These are phyloP conservation scores for Trichoderma sp. DNA, from an alignment of 2,329 filamentous ascomycete species.

Conservation along the genomic window DNA sequence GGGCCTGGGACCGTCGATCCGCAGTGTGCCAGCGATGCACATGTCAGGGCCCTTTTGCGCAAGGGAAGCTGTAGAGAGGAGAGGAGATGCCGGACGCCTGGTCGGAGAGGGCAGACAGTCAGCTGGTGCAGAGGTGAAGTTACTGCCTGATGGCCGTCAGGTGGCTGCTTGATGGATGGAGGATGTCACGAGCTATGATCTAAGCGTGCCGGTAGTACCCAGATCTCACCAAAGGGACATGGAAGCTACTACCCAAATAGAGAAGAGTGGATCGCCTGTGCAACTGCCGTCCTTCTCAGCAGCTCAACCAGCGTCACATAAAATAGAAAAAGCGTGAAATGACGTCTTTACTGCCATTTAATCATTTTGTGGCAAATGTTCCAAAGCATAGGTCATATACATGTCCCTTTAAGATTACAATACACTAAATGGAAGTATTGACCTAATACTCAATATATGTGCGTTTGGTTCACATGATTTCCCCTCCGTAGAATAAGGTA, in stretches of 20 bases:
- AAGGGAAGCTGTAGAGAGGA: not conserved
- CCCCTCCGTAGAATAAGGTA: not conserved
- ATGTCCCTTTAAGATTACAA: no score
- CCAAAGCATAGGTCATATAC: no score
- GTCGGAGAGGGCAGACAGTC: not conserved
- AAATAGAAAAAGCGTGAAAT: no score
- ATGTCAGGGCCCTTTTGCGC: constrained; percentile 5
- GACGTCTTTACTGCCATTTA: no score
- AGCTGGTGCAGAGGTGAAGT: constrained; percentile 2
- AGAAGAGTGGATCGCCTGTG: not conserved
- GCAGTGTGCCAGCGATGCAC: constrained; percentile 6
- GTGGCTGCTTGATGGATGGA: constrained; percentile 16
- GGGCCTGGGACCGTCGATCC: not conserved
- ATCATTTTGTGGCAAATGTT: no score
- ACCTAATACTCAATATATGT: no score
- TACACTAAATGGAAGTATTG: no score
- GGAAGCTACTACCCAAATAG: constrained; percentile 10
- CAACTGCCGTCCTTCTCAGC: not conserved
- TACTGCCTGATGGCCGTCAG: constrained; percentile 19
- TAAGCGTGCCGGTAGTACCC: constrained; percentile 7
- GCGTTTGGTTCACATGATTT: no score
- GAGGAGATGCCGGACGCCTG: not conserved
- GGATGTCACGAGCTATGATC: constrained; percentile 20
- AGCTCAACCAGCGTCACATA: no score
- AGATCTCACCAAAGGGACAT: constrained; percentile 20